Base-by-base conservation (phyloP, 2,329 filamentous ascomycete species). In the Fusarium poae region DNA sequence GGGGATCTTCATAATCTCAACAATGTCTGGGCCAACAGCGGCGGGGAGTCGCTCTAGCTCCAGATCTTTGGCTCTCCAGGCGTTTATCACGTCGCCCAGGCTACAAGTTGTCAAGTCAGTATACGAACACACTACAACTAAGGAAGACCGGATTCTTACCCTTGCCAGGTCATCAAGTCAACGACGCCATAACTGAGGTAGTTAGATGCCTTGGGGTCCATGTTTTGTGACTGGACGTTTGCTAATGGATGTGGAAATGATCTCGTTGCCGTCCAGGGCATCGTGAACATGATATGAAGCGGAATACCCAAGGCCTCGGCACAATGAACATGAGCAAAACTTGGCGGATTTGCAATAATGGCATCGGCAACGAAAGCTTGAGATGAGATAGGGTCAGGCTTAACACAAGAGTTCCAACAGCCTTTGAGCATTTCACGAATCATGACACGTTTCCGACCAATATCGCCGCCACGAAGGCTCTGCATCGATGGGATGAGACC, bases 91-190 rank as follows among this genome's bases (percentile, higher is more conserved):
- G 75, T 94, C 92, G 2, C 92, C 92, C 1, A 95, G 82, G 11
- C 57, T 59, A 13, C 16, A 5, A 7, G 16, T 9, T 11, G 11
- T 3, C 3, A 1, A 6, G 6, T 57, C 1, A 57, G 54, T 4
- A n/a, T 1, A 8, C 18, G 12, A 15, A 4, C 2, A n/a, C 4
- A 15, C 2, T 0, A 0, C 13, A 16, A 20, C 0, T 6, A 12
- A 30, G 3, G 18, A 2, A 6, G 2, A 3, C 10, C 11, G 2
- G 1, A 11, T 9, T 18, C 56, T 5, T 15, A 45, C 1, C 94
- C 94, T 78, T 97, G 93, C 93, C 93, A 97, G 1, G 93, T 91
- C 85, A 94, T 92, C 86, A 93, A 90, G 74, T 95, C 92, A 2
- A 95, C 91, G 29, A 95, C 80, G 0, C 91, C 88, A 73, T 94